Evolutionary conservation across 805 yeast genomes (phyloP), one percentile per base, ranked within the genome.

Genomic region (Metschnikowia picachoensis): DNA sequence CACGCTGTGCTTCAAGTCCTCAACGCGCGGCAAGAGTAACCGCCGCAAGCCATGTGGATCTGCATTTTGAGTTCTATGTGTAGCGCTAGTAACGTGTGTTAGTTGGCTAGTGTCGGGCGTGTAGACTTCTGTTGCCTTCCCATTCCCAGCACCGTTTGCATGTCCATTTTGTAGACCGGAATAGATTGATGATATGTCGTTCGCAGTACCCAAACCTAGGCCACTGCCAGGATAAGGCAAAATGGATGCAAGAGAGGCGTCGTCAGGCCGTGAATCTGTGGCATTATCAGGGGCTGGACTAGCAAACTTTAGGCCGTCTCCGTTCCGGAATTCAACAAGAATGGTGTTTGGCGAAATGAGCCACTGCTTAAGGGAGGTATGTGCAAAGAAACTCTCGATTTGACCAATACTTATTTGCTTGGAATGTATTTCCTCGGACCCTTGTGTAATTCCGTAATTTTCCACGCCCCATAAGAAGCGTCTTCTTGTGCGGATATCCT

Each of bases 141-240:
- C 36, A 10, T 32, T 43, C 17, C 14, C 28, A 31, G 32, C 34
- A 2, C 33, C 25, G 17, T 35, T 34, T 9, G 36, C 37, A 37
- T 48, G 50, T 20, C 55, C 52, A 20, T 44, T 43, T 35, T 53
- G 45, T 17, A 60, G 35, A 8, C 68, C 74, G 2, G 73, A 67
- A 45, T 70, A 72, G 37, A 71, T 71, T 4, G 74, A 68, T 6
- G 66, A 59, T 17, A 71, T 71, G 47, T 71, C 76, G 33, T 65
- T 64, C 11, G 68, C 66, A n/a, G 60, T 67, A 11, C 76, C 76
- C 35, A 71, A 52, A 1, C 76, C 76, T 35, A 62, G 35, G 10
- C 55, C 56, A 28, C 52, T 47, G 15, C 39, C 41, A 8, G 37
- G 32, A 14, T 25, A 12, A 4, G 30, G 44, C 35, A 33, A 8